Evolutionary conservation across 768 basidiomycete genomes (phyloP), one percentile per base, ranked within the genome.

Genomic region (Leucocoprinus birnbaumii): DNA sequence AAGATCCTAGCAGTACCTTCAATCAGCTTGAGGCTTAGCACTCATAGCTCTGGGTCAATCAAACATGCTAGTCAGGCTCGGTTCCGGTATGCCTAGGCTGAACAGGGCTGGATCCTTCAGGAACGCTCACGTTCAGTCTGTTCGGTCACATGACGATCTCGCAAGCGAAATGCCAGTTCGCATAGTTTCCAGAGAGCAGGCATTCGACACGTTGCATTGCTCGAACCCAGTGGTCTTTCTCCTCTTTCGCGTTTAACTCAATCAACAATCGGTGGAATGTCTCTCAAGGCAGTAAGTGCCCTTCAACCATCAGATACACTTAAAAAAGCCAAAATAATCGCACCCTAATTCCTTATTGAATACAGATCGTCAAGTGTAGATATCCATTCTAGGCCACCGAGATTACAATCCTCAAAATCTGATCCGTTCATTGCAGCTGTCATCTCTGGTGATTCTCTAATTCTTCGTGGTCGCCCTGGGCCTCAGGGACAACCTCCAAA

Each of bases 401-500:
- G 45, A 8, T 48, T 27, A n/a, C 47, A 31, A 21, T 34, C 22
- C 6, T 34, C 46, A 35, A 24, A 67, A 62, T 65, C 58, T 63
- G 59, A 58, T 48, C 54, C 58, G 31, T 66, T 58, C 61, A 65
- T 67, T 47, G 61, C 43, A 94, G 94, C 91, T 65, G 92, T 91
- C 62, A 82, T 91, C 58, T 96, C 94, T 42, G 94, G 92, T 35
- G 94, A 96, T 69, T 89, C 93, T 40, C 82, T 95, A 55, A 80
- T 96, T 55, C 74, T 97, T 51, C 86, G 94, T 70, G 87, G 81
- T 60, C 80, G 83, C 58, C 84, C 81, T 38, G 87, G 85, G 34
- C 80, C 86, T 1, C 89, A 91, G 66, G 93, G 94, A 7, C 91
- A 94, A 68, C 84, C 86, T 53, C 86, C 92, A 1, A 96, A 95